Evolutionary conservation across 768 basidiomycete genomes (phyloP), one percentile per base, ranked within the genome.

Genomic region (Suillus clintonianus): DNA sequence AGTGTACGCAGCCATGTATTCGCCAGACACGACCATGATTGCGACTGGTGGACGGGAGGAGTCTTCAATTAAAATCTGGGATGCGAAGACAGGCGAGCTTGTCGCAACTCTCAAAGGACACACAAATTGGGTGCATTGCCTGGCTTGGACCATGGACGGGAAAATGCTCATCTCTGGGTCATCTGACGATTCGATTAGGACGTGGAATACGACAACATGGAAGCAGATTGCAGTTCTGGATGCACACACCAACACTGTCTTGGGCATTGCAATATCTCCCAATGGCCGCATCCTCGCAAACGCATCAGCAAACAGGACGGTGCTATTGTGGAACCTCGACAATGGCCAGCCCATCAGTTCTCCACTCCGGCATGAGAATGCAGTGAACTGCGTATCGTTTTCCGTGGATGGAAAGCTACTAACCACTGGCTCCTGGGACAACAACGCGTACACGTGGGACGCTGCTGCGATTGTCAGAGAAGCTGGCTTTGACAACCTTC

Each of bases 241-340:
- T 14, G 39, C 11, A 11, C 39, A 39, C 39, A 37, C 37, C 39
- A 59, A 43, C 51, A 8, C 65, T 76, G 5, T 60, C 61, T 37
- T 59, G 9, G 37, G 66, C 37, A 43, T 74, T 30, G 68, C 69
- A 0, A 65, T 71, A 58, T 67, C 71, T 10, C 66, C 64, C 2
- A 65, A 70, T 64, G 69, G 69, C 19, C 22, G 30, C n/a, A 19
- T 53, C 11, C 60, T 70, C 36, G 66, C n/a, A n/a, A n/a, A n/a
- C n/a, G n/a, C n/a, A n/a, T n/a, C n/a, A n/a, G n/a, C n/a, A n/a
- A n/a, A n/a, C 36, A 36, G 11, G 9, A 36, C 36, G 2, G 36
- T 10, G 36, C 36, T 8, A 10, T 36, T 36, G 36, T 36, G 36
- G 36, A 36, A 36, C 7, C 36, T 36, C 36, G 36, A 36, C 6